Evolutionary conservation across 176 grass and related monocot genomes (phyloP).

Genomic region (Guadua angustifolia): DNA sequence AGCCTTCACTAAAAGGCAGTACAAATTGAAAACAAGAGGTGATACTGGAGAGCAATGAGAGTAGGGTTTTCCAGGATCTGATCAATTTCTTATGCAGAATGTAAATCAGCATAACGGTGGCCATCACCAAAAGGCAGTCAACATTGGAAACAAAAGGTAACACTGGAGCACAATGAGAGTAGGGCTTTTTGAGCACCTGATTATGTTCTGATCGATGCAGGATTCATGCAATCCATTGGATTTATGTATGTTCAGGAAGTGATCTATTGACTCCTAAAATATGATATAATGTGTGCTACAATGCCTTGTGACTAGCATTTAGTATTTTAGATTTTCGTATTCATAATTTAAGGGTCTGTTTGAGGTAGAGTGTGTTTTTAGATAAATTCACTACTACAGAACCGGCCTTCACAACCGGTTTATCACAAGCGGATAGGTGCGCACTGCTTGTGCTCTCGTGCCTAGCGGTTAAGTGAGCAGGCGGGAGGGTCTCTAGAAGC

Average conservation of each 20-base stretch:
- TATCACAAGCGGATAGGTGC: too few relatives aligned
- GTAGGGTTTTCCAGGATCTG: background rate
- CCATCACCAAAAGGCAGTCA: conserved; percentile 13
- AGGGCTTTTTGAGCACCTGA: background rate
- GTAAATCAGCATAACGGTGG: conserved; percentile 7
- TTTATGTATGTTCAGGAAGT: background rate
- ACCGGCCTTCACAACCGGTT: too few relatives aligned
- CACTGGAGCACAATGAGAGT: background rate
- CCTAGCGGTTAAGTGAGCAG: too few relatives aligned
- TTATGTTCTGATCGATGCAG: background rate
- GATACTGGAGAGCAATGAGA: background rate
- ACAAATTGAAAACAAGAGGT: background rate
- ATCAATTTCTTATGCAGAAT: background rate
- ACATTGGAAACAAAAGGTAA: background rate
- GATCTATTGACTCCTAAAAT: background rate
- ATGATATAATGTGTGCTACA: background rate
- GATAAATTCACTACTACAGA: conserved; percentile 5
- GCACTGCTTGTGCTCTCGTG: too few relatives aligned
- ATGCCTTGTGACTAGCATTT: background rate
- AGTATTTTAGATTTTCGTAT: background rate
- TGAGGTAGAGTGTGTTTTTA: background rate
- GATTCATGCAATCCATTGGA: conserved; percentile 1
- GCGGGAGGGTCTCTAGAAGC: too few relatives aligned
- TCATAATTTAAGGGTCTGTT: background rate
- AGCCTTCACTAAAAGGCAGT: background rate